Evolutionary conservation across 345 rosid species (phyloP), one percentile per base, ranked within the genome.

Genomic region (Litchi chinensis): DNA sequence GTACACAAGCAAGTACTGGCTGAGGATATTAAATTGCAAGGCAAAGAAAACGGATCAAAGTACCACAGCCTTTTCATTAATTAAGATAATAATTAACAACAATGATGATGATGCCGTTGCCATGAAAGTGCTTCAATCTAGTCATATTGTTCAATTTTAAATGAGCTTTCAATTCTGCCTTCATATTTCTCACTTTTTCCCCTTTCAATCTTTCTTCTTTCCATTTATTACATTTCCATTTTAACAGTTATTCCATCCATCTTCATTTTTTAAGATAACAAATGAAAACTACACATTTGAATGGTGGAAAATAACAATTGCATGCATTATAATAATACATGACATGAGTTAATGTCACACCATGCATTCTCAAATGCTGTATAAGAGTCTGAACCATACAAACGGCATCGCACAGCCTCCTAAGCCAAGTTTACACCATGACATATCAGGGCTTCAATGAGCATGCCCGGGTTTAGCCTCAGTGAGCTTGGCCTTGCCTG

Each of bases 1-100:
- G 89, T 65, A 70, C n/a, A 78, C 28, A 26, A 26, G 77, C 54
- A 48, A 76, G 11, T 7, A 65, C 26, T 15, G 37, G 28, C 50
- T 63, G 67, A 63, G 48, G 37, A 62, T 48, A 21, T 57, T 56
- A 48, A 40, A 70, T 60, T 68, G 64, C 48, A 68, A 79, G 67
- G 68, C 65, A 46, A 19, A 8, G 8, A 46, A 54, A 41, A 75
- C 24, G 65, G 18, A 69, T n/a, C 56, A 77, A 74, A 69, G 19
- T 44, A 46, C 28, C 54, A 28, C 57, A 52, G 57, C 57, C n/a
- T 54, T 19, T 15, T 15, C 59, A 32, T 32, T 32, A 32, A 54
- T 16, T 16, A 54, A 54, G 16, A 16, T 16, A 54, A 15, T 54
- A 54, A 69, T 41, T 56, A 69, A n/a, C 8, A 10, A 54, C 24